These are phyloP conservation scores for Globisporangium carolinianum DNA, from an alignment of 352 stramenopile genomes.

Conservation along the genomic window DNA sequence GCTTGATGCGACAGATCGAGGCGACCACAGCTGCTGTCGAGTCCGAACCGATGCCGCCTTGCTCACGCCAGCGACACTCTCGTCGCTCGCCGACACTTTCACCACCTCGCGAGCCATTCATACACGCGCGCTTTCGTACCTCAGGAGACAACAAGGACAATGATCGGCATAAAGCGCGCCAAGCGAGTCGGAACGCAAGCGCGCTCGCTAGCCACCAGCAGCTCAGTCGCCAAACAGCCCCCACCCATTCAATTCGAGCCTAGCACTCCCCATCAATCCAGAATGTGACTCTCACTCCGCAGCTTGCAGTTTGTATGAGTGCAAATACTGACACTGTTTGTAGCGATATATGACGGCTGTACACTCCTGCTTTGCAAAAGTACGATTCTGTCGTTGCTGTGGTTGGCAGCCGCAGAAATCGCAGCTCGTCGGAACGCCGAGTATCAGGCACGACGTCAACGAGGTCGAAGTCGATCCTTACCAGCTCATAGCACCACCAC, in stretches of 20 bases:
- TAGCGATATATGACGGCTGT: neutral
- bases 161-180: constrained; percentile 13
- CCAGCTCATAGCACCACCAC: neutral
- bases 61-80: too few relatives aligned
- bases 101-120: neutral
- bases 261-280: constrained; percentile 13
- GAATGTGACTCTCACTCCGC: neutral
- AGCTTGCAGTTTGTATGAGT: constrained; percentile 10
- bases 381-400: neutral
- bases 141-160: constrained; percentile 80
- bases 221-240: constrained; percentile 9
- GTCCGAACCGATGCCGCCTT: neutral
- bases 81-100: neutral
- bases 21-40: neutral
- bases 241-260: constrained; percentile 12
- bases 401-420: neutral
- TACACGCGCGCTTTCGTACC: constrained; percentile 25
- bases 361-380: neutral
- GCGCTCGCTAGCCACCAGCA: constrained; percentile 2
- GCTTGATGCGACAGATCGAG: too few relatives aligned
- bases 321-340: neutral
- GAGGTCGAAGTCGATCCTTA: too few relatives aligned
- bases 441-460: neutral
- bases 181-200: neutral
- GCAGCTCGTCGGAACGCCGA: neutral